Base-by-base conservation (phyloP, 768 basidiomycete genomes). In the Lactarius evosmus region DNA sequence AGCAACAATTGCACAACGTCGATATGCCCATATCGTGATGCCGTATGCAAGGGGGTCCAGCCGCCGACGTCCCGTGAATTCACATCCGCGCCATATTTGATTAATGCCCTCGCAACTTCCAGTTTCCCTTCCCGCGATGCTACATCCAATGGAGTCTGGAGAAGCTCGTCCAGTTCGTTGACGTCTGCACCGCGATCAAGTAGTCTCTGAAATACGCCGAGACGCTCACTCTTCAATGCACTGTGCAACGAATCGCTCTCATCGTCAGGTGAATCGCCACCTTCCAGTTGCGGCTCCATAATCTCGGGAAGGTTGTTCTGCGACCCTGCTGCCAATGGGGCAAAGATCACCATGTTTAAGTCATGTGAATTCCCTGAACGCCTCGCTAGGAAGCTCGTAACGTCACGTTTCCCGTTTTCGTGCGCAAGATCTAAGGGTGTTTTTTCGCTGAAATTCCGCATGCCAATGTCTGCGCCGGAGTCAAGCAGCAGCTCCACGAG, bases 41-140 rank as follows among this genome's bases (percentile, higher is more conserved):
- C n/a, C 3, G 3, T 11, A 9, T 44, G 41, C 27, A 52, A 32
- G 1, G 27, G 27, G 17, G 51, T 52, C 41, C 41, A 22, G 7
- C 41, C 41, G 4, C 2, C 9, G 11, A 0, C 7, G 29, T 41
- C 8, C 5, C 29, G 25, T 11, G 12, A 53, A 2, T 60, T 27
- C 51, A 41, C 38, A 16, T 41, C 59, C 7, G 59, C 59, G 7
- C 51, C n/a, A 1, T 54, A 36, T 30, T 44, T 33, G 30, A 60
- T 44, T 12, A 60, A 7, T 14, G 33, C 14, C 30, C 32, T 32
- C 6, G 51, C 59, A 1, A 25, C 9, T 16, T 60, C 51, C 0
- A 41, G n/a, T 1, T 14, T 7, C 7, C 60, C 60, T 1, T 54
- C 7, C 1, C 0, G 1, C 14, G 60, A 54, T 4, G 52, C 60